Percentiles rank a stretch among this genome's conserved stretches.
phyloP scores from a whole-genome alignment of 768 basidiomycete genomes.

The Cystofilobasidium ferigula region DNA sequence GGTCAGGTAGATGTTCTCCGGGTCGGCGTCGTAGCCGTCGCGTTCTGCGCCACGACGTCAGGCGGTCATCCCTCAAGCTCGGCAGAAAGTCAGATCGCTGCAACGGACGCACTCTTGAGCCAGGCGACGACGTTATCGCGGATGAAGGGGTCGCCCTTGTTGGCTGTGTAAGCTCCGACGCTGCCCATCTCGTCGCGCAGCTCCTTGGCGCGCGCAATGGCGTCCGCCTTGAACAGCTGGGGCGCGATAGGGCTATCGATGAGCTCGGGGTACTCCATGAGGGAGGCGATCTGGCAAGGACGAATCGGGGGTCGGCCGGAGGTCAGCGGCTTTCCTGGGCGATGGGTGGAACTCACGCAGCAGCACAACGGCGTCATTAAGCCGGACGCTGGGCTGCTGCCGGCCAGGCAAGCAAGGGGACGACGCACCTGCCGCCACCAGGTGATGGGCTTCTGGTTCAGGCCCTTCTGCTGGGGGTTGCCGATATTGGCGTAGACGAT shows the following conservation, averaged over 20 bases:
- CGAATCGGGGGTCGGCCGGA: too few relatives aligned
- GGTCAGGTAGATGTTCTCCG: slow-evolving; percentile 83
- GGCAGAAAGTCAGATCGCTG: not conserved
- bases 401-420: not conserved
- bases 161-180: slow-evolving; percentile 89
- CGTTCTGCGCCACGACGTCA: slow-evolving; percentile 48
- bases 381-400: not conserved
- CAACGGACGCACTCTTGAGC: slow-evolving; percentile 55
- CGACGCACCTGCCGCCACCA: slow-evolving; percentile 71
- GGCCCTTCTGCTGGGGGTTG: slow-evolving; percentile 89
- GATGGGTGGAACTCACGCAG: too few relatives aligned
- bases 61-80: not conserved
- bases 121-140: slow-evolving; percentile 79
- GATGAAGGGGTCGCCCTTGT: slow-evolving; percentile 81
- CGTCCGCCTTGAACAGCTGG: slow-evolving; percentile 72
- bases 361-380: not conserved
- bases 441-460: slow-evolving; percentile 86
- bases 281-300: slow-evolving; percentile 60
- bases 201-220: slow-evolving; percentile 66
- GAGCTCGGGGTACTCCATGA: slow-evolving; percentile 84
- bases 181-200: slow-evolving; percentile 78
- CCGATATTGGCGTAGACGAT: slow-evolving; percentile 95
- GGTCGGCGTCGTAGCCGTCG: slow-evolving; percentile 73
- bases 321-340: too few relatives aligned
- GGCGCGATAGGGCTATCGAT: slow-evolving; percentile 55